Evolutionary conservation across 495 filamentous ascomycete species (phyloP).

Genomic region (Neurospora sublineolata): DNA sequence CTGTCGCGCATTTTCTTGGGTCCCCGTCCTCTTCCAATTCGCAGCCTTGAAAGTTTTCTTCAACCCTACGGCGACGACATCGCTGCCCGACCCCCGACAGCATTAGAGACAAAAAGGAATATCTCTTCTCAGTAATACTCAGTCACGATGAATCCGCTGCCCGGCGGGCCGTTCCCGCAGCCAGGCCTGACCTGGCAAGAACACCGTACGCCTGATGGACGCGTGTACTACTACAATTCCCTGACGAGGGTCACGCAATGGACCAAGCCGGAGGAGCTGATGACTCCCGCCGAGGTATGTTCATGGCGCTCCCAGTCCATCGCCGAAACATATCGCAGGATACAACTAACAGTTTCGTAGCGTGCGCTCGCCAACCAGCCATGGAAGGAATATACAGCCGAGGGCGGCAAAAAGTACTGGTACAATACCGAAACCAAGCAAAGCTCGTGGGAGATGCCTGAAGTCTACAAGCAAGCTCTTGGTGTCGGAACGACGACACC

Average conservation of each 20-base stretch:
- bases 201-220: slow-evolving; percentile 70
- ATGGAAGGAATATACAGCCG: slow-evolving; percentile 86
- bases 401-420: slow-evolving; percentile 87
- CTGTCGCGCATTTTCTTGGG: not conserved
- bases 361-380: slow-evolving; percentile 71
- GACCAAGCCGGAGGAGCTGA: slow-evolving; percentile 83
- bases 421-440: slow-evolving; percentile 81
- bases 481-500: slow-evolving; percentile 34
- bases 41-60: not conserved
- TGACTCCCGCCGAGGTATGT: slow-evolving; percentile 75
- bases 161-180: slow-evolving; percentile 36
- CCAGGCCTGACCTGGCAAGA: slow-evolving; percentile 62
- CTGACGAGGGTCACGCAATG: slow-evolving; percentile 84
- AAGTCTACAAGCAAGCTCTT: slow-evolving; percentile 63
- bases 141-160: slow-evolving; percentile 52
- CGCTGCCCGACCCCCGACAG: not conserved
- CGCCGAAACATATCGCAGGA: not conserved
- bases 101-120: not conserved
- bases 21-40: not conserved
- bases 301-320: not conserved
- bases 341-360: slow-evolving; percentile 28
- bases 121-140: not conserved
- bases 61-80: not conserved
- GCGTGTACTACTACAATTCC: slow-evolving; percentile 87
- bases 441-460: slow-evolving; percentile 92